A percentile compares a stretch with the other conserved stretches of the same genome.
phyloP scores from a whole-genome alignment of 345 rosid genomes.

The Stellera chamaejasme region DNA sequence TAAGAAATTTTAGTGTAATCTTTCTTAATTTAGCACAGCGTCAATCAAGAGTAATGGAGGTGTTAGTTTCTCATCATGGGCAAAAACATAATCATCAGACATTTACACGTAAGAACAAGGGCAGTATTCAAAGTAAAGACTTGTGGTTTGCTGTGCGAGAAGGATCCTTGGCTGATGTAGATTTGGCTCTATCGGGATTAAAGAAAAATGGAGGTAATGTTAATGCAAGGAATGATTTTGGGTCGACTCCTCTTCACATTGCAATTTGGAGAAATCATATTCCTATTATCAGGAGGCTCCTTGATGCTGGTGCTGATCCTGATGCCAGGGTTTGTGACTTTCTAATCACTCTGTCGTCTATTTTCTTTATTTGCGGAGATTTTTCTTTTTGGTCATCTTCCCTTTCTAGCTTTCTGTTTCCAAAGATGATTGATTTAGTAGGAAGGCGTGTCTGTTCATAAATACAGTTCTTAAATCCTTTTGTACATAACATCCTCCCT shows the following conservation, averaged over 20 bases:
- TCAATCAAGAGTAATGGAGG: slow-evolving; percentile 33
- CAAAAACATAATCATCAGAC: slow-evolving; percentile 46
- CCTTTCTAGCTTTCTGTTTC: not conserved
- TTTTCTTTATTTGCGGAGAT: not conserved
- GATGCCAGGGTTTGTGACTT: slow-evolving; percentile 81
- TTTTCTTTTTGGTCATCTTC: slow-evolving; percentile 1
- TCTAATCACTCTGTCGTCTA: slow-evolving; percentile 2
- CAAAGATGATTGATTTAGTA: not conserved
- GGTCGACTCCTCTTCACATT: slow-evolving; percentile 81
- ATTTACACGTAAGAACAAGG: slow-evolving; percentile 37
- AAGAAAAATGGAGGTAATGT: slow-evolving; percentile 85
- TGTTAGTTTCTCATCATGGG: slow-evolving; percentile 46
- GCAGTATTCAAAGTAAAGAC: slow-evolving; percentile 47
- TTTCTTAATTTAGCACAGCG: slow-evolving; percentile 2
- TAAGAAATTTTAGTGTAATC: slow-evolving; percentile 7
- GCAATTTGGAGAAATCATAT: slow-evolving; percentile 95
- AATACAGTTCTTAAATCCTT: too few species aligned
- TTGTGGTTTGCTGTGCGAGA: slow-evolving; percentile 66
- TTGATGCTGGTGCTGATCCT: slow-evolving; percentile 93
- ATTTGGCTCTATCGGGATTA: slow-evolving; percentile 45
- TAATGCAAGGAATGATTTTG: slow-evolving; percentile 63
- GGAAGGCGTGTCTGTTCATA: too few species aligned
- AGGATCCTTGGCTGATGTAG: slow-evolving; percentile 85
- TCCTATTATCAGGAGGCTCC: slow-evolving; percentile 83
- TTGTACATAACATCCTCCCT: too few species aligned